Conservation (phyloP, 768 basidiomycete genomes). For the Mycena galopus region DNA sequence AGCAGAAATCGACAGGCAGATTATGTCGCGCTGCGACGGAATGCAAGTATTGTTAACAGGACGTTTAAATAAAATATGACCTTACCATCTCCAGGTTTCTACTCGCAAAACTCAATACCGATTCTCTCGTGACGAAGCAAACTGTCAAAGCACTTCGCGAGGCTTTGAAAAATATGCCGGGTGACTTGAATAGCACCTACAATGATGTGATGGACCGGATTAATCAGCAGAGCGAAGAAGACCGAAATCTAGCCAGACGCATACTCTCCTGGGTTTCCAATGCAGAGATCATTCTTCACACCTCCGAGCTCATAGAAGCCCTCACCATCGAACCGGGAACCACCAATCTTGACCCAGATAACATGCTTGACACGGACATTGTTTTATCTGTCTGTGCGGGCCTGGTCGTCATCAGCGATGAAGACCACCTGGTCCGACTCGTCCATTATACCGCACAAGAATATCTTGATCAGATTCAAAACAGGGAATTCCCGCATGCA, state of each 20-base stretch:
- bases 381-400: constrained; percentile 10
- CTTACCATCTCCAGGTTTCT: background rate
- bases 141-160: constrained; percentile 12
- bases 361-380: background rate
- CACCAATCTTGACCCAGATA: background rate
- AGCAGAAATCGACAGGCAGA: background rate
- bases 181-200: background rate
- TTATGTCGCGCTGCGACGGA: background rate
- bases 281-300: background rate
- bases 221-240: constrained; percentile 6
- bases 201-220: background rate
- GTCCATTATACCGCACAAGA: constrained; percentile 16
- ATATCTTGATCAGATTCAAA: constrained; percentile 1
- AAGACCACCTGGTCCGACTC: background rate
- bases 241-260: background rate
- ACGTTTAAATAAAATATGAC: background rate
- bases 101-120: constrained; percentile 14
- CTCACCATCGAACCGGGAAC: constrained; percentile 2
- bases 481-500: background rate
- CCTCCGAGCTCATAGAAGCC: constrained; percentile 5
- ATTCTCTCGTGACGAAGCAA: background rate
- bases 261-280: constrained; percentile 4
- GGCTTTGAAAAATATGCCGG: background rate
- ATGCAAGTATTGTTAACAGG: background rate
- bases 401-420: background rate